phyloP scores from a whole-genome alignment of 768 basidiomycete species.

The Hypholoma fasciculare region DNA sequence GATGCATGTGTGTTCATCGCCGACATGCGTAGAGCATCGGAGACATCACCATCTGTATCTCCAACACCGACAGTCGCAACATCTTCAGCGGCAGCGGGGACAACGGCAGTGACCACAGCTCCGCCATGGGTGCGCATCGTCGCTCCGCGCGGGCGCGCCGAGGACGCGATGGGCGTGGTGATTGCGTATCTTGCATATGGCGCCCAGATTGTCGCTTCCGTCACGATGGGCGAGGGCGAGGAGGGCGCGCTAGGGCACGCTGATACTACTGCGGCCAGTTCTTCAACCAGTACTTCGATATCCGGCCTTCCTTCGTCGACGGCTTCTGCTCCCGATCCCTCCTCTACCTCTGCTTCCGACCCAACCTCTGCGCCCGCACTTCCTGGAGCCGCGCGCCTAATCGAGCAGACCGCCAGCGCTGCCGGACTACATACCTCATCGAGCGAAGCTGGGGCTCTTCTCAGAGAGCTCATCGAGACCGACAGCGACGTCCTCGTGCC shows the following conservation, averaged over 20 bases:
- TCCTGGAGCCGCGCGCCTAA: slow-evolving; percentile 1
- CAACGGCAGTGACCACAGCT: not conserved
- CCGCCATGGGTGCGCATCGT: slow-evolving; percentile 1
- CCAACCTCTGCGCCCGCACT: not conserved
- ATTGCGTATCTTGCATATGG: slow-evolving; percentile 5
- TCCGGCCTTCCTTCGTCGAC: no score
- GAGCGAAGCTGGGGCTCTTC: not conserved
- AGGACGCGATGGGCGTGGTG: slow-evolving; percentile 11
- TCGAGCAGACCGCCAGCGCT: not conserved
- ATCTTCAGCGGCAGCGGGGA: no score
- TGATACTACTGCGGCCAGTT: no score
- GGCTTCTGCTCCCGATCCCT: not conserved
- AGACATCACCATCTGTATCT: no score
- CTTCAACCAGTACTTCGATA: no score
- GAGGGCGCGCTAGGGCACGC: no score
- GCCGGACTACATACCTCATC: not conserved
- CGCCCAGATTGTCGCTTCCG: no score
- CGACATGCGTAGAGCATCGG: not conserved
- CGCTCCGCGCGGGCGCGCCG: slow-evolving; percentile 6
- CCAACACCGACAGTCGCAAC: no score
- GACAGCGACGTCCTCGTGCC: not conserved
- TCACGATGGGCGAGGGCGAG: not conserved
- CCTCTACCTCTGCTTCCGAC: not conserved
- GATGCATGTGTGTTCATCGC: slow-evolving; percentile 6
- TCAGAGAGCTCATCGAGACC: not conserved